A percentile compares a stretch with the other conserved stretches of the same genome.
Conservation (phyloP, 352 stramenopile genomes). For the Pythium oligandrum region DNA sequence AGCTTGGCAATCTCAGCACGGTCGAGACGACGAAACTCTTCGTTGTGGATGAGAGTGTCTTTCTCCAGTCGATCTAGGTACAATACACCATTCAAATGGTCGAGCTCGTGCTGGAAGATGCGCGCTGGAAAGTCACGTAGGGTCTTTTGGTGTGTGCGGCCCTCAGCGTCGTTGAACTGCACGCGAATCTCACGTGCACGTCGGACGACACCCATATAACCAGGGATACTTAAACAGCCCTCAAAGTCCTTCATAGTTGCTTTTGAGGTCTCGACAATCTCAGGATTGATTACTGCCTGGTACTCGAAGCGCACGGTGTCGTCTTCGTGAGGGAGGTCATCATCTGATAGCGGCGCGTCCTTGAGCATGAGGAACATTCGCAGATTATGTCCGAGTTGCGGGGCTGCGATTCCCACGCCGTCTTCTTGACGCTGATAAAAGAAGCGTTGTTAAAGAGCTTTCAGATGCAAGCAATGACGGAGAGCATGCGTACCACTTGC, state of each 20-base stretch:
- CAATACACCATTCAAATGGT: constrained; percentile 75
- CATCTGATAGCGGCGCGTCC: constrained; percentile 48
- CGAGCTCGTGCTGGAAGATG: constrained; percentile 81
- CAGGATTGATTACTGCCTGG: constrained; percentile 71
- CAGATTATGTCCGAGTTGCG: constrained; percentile 69
- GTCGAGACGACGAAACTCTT: constrained; percentile 71
- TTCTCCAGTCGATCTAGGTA: constrained; percentile 71
- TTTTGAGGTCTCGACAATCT: constrained; percentile 55
- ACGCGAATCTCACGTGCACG: constrained; percentile 62
- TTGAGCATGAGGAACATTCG: constrained; percentile 85
- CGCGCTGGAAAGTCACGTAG: constrained; percentile 72
- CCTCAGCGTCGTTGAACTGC: constrained; percentile 50
- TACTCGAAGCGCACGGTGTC: constrained; percentile 37
- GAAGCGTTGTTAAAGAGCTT: too few species aligned
- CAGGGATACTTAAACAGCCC: constrained; percentile 77
- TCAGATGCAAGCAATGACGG: too few species aligned
- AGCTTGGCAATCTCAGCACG: constrained; percentile 58
- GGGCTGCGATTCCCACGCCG: constrained; percentile 70
- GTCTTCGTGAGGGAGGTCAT: constrained; percentile 31
- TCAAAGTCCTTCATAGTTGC: constrained; percentile 72
- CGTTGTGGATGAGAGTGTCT: constrained; percentile 75
- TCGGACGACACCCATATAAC: constrained; percentile 71
- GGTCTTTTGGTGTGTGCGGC: constrained; percentile 46
- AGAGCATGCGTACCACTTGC: constrained; percentile 43
- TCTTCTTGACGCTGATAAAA: constrained; percentile 44